Percentiles rank a stretch among this genome's conserved stretches.
Conservation (phyloP, 2,329 filamentous ascomycete species). For the Berkeleyomyces rouxiae region DNA sequence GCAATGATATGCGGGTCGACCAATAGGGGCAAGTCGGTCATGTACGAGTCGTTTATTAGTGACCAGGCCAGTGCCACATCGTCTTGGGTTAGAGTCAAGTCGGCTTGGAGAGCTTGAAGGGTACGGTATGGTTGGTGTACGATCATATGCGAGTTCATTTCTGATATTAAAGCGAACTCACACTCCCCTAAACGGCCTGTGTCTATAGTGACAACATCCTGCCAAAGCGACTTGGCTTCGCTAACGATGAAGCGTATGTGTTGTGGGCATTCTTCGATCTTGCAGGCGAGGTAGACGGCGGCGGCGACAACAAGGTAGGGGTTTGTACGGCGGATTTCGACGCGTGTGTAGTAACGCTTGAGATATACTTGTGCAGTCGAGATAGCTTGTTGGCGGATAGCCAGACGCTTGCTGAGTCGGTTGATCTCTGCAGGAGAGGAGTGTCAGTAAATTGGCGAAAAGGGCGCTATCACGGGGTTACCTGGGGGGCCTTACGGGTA, state of each 20-base stretch:
- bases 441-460: neutral
- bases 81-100: conserved; percentile 58
- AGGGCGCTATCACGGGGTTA: neutral
- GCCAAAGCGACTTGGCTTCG: conserved; percentile 75
- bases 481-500: conserved; percentile 43
- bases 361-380: conserved; percentile 92
- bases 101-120: conserved; percentile 50
- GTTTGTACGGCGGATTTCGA: conserved; percentile 84
- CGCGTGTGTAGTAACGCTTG: conserved; percentile 79
- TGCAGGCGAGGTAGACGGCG: conserved; percentile 85
- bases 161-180: conserved; percentile 83
- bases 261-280: conserved; percentile 94
- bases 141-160: conserved; percentile 79
- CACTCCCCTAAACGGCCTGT: conserved; percentile 78
- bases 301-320: conserved; percentile 88
- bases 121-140: conserved; percentile 82
- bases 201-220: conserved; percentile 59
- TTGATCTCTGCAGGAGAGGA: conserved; percentile 43
- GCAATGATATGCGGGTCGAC: conserved; percentile 77
- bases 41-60: conserved; percentile 81
- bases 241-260: conserved; percentile 83
- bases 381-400: conserved; percentile 75
- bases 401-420: conserved; percentile 69
- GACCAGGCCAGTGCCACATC: conserved; percentile 64
- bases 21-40: conserved; percentile 77